Evolutionary conservation across 768 basidiomycete genomes (phyloP), one percentile per base, ranked within the genome.

Genomic region (Tephrocybe sp.): DNA sequence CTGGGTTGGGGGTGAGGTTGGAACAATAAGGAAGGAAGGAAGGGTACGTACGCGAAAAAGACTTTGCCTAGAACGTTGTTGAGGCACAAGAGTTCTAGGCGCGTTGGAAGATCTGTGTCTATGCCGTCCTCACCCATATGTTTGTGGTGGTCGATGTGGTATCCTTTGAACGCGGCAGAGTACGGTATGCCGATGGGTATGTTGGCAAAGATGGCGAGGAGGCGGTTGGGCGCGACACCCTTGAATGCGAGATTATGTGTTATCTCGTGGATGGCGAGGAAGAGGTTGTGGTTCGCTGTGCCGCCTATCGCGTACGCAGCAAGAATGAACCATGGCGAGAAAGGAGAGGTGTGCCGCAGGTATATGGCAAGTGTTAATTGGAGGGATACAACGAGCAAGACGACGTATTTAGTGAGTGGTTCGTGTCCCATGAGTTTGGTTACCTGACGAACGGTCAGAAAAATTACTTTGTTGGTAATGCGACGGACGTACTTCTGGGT

Each of bases 1-100:
- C 94, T 95, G 62, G n/a, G 36, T 12, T 34, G 22, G 34, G 21
- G 18, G 27, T 24, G 8, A 9, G 9, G 18, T 8, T 35, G 21
- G 34, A 26, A 18, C 15, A 40, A 25, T n/a, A 24, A 11, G 41
- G 12, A 8, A 31, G 30, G 37, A 41, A 31, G 44, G 31, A 19
- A 38, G 39, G 49, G 30, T 18, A 11, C 88, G 53, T 60, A 96
- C 93, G 92, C 90, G 66, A 98, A 99, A 69, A 99, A 98, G 1
- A 95, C 92, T 67, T 99, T 99, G 27, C 97, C 97, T 12, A 97
- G 82, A 8, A 98, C 96, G 62, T 97, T 98, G 69, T 94, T 93
- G 53, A 99, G 75, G 41, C 86, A 79, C 41, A 94, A 55, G 16
- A 98, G 78, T 65, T 99, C 97, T 0, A 96, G 48, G 39, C 75